phyloP scores from a whole-genome alignment of 2,329 filamentous ascomycete genomes.

The Colletotrichum cordylinicola region DNA sequence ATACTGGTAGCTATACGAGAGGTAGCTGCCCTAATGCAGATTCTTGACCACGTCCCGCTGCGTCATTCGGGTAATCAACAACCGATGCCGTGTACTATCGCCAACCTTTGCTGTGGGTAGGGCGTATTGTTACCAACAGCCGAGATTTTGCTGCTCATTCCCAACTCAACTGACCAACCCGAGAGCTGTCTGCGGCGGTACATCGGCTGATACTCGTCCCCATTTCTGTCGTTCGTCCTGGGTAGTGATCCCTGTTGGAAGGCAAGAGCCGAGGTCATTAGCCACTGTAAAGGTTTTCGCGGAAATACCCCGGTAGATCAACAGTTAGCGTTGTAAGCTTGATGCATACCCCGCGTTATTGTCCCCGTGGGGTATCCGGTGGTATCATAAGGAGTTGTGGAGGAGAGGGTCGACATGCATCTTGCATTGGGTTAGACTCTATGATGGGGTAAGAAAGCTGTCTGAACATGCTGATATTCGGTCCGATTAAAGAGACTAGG shows the following conservation, averaged over 20 bases:
- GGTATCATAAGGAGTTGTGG: neutral
- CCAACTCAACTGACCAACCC: neutral
- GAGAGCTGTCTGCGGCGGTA: fast-evolving
- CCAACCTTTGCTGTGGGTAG: neutral
- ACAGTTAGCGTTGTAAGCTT: neutral
- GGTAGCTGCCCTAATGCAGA: neutral
- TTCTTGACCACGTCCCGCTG: fast-evolving
- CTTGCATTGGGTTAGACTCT: neutral
- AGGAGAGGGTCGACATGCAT: neutral
- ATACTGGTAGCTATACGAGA: neutral
- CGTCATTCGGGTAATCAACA: neutral
- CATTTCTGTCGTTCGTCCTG: too few relatives aligned
- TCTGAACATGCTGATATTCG: neutral
- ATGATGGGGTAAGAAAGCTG: neutral
- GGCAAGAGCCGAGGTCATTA: neutral
- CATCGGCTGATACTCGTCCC: neutral
- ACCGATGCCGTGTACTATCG: neutral
- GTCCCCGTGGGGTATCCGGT: neutral
- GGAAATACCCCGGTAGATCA: neutral
- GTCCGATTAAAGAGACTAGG: neutral
- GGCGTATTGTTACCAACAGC: fast-evolving
- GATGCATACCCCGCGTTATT: neutral
- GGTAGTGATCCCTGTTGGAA: neutral
- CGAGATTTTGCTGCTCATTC: neutral
- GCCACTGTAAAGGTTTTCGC: neutral